Evolutionary conservation across 129 eudicot genomes (phyloP), one percentile per base, ranked within the genome.

Genomic region (Pseudognaphalium luteoalbum): DNA sequence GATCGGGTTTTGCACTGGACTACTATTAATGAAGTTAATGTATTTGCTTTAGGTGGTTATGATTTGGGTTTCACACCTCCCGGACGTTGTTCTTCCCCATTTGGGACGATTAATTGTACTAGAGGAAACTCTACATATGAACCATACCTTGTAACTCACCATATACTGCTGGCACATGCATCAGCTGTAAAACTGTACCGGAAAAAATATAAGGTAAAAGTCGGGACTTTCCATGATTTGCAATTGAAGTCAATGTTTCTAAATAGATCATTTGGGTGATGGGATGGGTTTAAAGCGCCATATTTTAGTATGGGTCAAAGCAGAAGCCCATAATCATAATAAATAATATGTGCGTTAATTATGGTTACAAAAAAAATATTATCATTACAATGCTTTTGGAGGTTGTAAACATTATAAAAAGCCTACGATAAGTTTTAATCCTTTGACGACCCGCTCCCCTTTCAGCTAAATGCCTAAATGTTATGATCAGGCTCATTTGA

Each of bases 1-100:
- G 97, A 91, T 59, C 56, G 97, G 80, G 92, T 88, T 65, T 77
- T 60, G 77, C 81, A 88, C 20, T 91, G 94, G 97, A 88, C 88
- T 59, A 91, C 97, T n/a, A 16, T 88, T 39, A 88, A 91, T 64
- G 97, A 91, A 74, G 80, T 75, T 22, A 91, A 91, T 69, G 61
- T 72, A 17, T 81, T 76, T 75, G 62, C 63, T n/a, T 9, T 75
- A 4, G 78, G 69, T 34, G 91, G 94, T 72, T 91, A 91, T 76
- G 89, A 84, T 76, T 0, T 17, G 3, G 97, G 94, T 22, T 1
- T 39, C 10, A 7, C 52, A 10, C 88, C 86, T 3, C 97, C 94
- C 22, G 83, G 71, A 11, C 88, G 82, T 21, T 91, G 90, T 70
- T 86, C 97, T 47, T 4, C 39, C 4, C 84, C 91, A 0, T 86